Evolutionary conservation across 805 yeast genomes (phyloP), one percentile per base, ranked within the genome.

Genomic region (Candida ponderosae): DNA sequence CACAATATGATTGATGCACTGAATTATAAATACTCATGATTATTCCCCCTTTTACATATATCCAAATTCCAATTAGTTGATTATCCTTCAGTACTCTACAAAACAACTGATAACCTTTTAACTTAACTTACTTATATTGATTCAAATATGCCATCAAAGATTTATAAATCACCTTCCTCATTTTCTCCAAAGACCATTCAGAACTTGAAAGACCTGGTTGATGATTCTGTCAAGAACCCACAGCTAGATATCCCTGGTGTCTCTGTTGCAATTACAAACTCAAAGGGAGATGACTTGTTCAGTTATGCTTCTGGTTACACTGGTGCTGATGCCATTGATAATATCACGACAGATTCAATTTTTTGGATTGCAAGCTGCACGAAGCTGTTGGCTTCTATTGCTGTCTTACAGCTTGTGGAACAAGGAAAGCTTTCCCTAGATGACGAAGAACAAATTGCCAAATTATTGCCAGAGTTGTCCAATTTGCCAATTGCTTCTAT

Each of bases 291-390:
- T 6, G 47, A 45, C 23, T 34, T 50, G 10, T 36, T 50, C 26
- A 37, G 45, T 1, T 50, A 48, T 33, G 50, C 52, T 13, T 7
- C 40, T 5, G 55, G 55, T 6, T 34, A 39, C 23, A 44, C 45
- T 4, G 45, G 47, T 26, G 45, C 51, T 5, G 42, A 42, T 13
- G 35, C 37, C 3, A 21, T 33, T 5, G 34, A 42, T 4, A 18
- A 35, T 9, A 18, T 50, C 8, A 41, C 56, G 9, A 41, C 44
- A 7, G 63, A 59, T 19, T 43, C 46, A 15, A 36, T 53, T 14
- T 56, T 56, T 38, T 48, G 57, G 53, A 42, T 56, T 27, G 63
- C 56, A 15, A 55, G 62, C 7, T 51, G 60, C 28, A 55, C 68
- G 6, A 62, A 62, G 40, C 34, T 54, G 16, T 35, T 59, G 8